phyloP scores from a whole-genome alignment of 2,329 filamentous ascomycete species.

The Sclerotinia minor region DNA sequence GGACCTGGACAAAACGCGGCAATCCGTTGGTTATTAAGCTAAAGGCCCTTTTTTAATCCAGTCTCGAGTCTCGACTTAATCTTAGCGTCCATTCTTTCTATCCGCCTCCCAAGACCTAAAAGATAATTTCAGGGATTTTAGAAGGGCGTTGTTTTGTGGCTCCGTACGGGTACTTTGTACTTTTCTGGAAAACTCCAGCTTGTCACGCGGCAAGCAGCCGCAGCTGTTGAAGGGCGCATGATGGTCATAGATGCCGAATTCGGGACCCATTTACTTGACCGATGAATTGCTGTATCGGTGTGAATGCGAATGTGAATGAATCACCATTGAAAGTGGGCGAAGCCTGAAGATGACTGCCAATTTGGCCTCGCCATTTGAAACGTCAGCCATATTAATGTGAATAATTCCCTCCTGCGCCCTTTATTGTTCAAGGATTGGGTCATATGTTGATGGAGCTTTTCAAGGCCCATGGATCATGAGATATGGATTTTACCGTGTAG shows the following conservation, averaged over 20 bases:
- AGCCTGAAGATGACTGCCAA: neutral
- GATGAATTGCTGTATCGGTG: constrained; percentile 6
- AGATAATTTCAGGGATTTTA: neutral
- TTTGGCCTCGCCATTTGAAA: constrained; percentile 13
- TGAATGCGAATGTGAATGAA: neutral
- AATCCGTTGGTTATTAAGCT: neutral
- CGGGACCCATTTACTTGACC: constrained; percentile 7
- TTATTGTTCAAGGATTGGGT: constrained; percentile 5
- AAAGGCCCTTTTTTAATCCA: constrained; percentile 12
- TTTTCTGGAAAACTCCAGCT: constrained; percentile 9
- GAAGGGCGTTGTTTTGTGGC: neutral
- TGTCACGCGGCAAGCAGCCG: constrained; percentile 22
- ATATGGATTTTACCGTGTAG: constrained; percentile 15
- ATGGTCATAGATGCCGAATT: constrained; percentile 19
- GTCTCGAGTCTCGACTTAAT: neutral
- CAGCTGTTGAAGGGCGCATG: constrained; percentile 21
- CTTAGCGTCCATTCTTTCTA: constrained; percentile 4
- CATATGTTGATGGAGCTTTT: constrained; percentile 11
- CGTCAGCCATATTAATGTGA: constrained; percentile 2
- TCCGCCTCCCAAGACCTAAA: neutral
- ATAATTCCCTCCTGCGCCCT: neutral
- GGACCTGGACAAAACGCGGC: constrained; percentile 9
- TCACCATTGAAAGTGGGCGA: constrained; percentile 11
- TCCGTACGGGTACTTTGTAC: neutral
- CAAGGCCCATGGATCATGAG: neutral